These are phyloP conservation scores for Phlebiopsis gigantea DNA, from an alignment of 768 basidiomycete genomes.

Conservation along the genomic window DNA sequence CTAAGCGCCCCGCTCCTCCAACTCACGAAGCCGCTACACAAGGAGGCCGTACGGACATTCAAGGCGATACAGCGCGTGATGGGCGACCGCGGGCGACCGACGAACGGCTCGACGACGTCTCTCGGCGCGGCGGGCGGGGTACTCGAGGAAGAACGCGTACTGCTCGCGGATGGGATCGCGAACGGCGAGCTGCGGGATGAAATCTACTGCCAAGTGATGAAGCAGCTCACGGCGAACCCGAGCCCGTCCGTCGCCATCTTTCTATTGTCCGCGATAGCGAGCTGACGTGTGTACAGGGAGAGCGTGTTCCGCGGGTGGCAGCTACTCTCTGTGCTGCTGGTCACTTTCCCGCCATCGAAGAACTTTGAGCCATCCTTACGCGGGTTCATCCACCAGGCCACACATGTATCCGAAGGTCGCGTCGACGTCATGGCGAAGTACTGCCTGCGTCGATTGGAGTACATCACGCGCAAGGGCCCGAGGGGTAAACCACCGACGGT, in stretches of 20 bases:
- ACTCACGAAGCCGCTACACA: constrained; percentile 50
- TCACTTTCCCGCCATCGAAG: constrained; percentile 91
- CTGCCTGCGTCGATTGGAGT: constrained; percentile 71
- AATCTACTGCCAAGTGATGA: constrained; percentile 90
- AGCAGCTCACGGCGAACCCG: constrained; percentile 82
- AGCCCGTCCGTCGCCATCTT: constrained; percentile 49
- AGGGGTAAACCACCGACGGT: constrained; percentile 77
- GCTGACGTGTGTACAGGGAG: constrained; percentile 42
- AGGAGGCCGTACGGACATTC: constrained; percentile 81
- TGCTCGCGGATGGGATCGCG: constrained; percentile 71
- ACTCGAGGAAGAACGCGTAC: constrained; percentile 84
- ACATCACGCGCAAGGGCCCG: constrained; percentile 79
- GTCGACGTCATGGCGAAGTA: constrained; percentile 90
- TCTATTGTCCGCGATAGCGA: too few species aligned
- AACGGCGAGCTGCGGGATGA: constrained; percentile 89
- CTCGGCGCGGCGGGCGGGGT: constrained; percentile 34
- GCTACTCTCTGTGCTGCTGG: constrained; percentile 82
- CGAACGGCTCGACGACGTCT: constrained; percentile 40
- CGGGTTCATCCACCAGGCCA: constrained; percentile 47
- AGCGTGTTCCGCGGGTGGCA: constrained; percentile 92
- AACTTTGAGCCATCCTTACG: constrained; percentile 84
- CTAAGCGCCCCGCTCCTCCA: constrained; percentile 72
- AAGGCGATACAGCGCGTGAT: constrained; percentile 89
- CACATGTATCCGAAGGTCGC: constrained; percentile 62
- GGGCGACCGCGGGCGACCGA: constrained; percentile 72